Percentiles rank a stretch among this genome's conserved stretches.
phyloP scores from a whole-genome alignment of 1,139 yeast species.

The Debaryomycetaceae sp. region DNA sequence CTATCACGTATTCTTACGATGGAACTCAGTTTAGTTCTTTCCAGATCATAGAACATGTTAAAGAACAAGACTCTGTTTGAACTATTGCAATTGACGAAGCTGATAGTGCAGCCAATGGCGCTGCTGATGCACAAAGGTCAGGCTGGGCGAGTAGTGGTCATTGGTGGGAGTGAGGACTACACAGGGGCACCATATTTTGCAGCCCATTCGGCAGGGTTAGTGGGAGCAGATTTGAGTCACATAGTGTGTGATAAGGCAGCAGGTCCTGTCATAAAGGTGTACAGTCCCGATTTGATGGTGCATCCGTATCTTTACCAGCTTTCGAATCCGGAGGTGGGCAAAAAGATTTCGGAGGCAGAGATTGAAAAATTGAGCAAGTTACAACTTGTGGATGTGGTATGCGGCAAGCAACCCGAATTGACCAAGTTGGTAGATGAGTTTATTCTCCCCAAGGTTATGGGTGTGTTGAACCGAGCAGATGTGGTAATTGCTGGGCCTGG shows the following conservation, averaged over 20 bases:
- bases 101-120: slow-evolving; percentile 71
- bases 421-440: slow-evolving; percentile 34
- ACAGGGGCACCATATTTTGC: slow-evolving; percentile 97
- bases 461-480: slow-evolving; percentile 64
- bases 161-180: slow-evolving; percentile 94
- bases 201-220: slow-evolving; percentile 75
- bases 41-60: slow-evolving; percentile 14
- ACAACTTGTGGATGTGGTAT: slow-evolving; percentile 19
- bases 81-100: slow-evolving; percentile 44
- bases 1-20: neutral
- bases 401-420: slow-evolving; percentile 14
- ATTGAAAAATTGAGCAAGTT: slow-evolving; percentile 12
- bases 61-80: slow-evolving; percentile 41
- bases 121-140: slow-evolving; percentile 86
- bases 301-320: slow-evolving; percentile 73
- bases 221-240: slow-evolving; percentile 89
- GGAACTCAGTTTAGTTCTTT: neutral
- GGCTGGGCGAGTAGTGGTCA: slow-evolving; percentile 79
- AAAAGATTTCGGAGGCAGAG: slow-evolving; percentile 12
- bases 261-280: slow-evolving; percentile 75
- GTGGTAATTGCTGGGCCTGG: slow-evolving; percentile 93
- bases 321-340: slow-evolving; percentile 16
- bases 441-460: slow-evolving; percentile 53
- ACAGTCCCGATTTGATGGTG: slow-evolving; percentile 93
- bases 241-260: slow-evolving; percentile 79